Conservation (phyloP, 2,329 filamentous ascomycete genomes). For the Rugonectria rugulosa region DNA sequence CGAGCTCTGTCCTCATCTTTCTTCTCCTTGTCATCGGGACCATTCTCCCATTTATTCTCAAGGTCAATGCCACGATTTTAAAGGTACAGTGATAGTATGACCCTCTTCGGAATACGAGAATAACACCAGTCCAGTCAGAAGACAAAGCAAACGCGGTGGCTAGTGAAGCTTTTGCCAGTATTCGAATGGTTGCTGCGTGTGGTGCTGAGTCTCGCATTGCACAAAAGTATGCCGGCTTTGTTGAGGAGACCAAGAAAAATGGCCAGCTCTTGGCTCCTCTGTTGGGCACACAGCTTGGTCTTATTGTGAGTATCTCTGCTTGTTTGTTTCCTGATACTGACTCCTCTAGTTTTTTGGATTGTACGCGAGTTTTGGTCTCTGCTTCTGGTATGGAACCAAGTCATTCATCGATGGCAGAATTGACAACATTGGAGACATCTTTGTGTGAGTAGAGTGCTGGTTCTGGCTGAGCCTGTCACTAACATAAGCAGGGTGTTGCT, state of each 20-base stretch:
- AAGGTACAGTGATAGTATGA: slow-evolving; percentile 41
- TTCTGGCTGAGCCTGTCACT: background rate
- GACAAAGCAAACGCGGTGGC: slow-evolving; percentile 66
- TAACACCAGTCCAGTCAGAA: slow-evolving; percentile 51
- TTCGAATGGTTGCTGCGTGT: slow-evolving; percentile 69
- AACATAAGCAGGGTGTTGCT: slow-evolving; percentile 53
- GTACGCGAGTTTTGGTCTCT: slow-evolving; percentile 61
- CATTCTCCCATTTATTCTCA: slow-evolving; percentile 64
- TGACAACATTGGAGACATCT: slow-evolving; percentile 58
- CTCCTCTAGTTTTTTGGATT: slow-evolving; percentile 58
- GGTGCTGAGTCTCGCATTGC: slow-evolving; percentile 65
- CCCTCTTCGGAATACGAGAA: background rate
- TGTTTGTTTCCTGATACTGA: slow-evolving; percentile 18
- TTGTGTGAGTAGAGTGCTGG: slow-evolving; percentile 54
- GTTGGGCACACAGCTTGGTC: slow-evolving; percentile 59
- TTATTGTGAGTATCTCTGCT: slow-evolving; percentile 46
- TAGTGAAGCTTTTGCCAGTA: slow-evolving; percentile 65
- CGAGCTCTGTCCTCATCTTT: slow-evolving; percentile 63
- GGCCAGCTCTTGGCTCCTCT: slow-evolving; percentile 59
- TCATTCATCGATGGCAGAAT: slow-evolving; percentile 56
- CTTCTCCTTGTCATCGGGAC: slow-evolving; percentile 57
- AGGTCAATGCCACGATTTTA: slow-evolving; percentile 54
- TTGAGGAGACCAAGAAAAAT: slow-evolving; percentile 60
- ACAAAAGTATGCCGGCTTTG: slow-evolving; percentile 61
- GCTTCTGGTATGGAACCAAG: slow-evolving; percentile 70